Evolutionary conservation across 2,329 filamentous ascomycete genomes (phyloP), one percentile per base, ranked within the genome.

Genomic region (Fusarium cicatricum): DNA sequence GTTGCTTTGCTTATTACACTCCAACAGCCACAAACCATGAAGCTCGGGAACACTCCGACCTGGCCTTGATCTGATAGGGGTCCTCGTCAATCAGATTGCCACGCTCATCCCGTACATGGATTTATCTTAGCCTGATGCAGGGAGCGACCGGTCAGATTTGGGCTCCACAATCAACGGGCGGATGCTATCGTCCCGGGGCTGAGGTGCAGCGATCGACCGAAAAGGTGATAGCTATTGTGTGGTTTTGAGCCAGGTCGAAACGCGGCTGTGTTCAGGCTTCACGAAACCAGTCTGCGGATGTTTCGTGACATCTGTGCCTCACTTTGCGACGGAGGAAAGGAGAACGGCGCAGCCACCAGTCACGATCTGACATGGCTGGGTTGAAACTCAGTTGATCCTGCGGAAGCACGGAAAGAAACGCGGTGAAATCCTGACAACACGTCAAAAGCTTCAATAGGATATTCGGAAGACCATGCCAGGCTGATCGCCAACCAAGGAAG

Each of bases 51-150:
- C 23, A 37, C 26, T 15, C 41, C 59, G 55, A 58, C 32, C 21
- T 26, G 17, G 54, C 11, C 36, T 40, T 46, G 21, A 40, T 39
- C 16, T 41, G 17, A 14, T 10, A n/a, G 31, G 38, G 37, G 39
- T 32, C 54, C 36, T 58, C 42, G 29, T 29, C 36, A 19, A 29
- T 36, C 23, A 45, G 40, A 48, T 48, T 15, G 37, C 21, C 23
- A 26, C 9, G 23, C 9, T 3, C 23, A 26, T 26, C 23, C 17
- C 11, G 37, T 51, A 52, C 58, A 56, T 55, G 62, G 44, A 49
- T 58, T 58, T 59, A 46, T 32, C 28, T 37, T 62, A 59, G 49
- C 49, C 36, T 29, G n/a, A 59, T 42, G 58, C 38, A 19, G 19
- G 45, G 62, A 52, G 59, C 37, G 21, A 48, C 44, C 44, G 59